phyloP scores from a whole-genome alignment of 495 filamentous ascomycete genomes.

The Xylaria castorea region DNA sequence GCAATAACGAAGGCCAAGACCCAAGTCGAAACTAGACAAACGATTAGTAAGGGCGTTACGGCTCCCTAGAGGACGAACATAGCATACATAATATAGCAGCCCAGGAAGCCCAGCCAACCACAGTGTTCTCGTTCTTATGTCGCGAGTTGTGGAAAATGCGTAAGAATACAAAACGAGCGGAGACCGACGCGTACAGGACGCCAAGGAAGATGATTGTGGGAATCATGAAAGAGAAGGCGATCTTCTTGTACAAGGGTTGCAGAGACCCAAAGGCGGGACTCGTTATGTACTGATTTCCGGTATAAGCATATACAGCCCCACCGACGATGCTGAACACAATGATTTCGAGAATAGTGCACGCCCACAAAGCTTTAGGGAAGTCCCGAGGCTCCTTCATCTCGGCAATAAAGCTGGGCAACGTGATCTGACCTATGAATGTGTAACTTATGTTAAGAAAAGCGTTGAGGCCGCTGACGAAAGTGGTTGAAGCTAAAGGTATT shows the following conservation, averaged over 20 bases:
- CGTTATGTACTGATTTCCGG: conserved; percentile 82
- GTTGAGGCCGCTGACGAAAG: conserved; percentile 77
- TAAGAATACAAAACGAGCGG: conserved; percentile 87
- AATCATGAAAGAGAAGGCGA: conserved; percentile 91
- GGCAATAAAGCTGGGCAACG: conserved; percentile 87
- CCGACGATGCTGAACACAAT: conserved; percentile 82
- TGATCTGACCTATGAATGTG: conserved; percentile 94
- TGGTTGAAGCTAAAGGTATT: conserved; percentile 71
- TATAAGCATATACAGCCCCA: conserved; percentile 77
- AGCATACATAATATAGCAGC: conserved; percentile 65
- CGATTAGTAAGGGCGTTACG: conserved; percentile 27
- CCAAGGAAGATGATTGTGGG: conserved; percentile 89
- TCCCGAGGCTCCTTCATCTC: conserved; percentile 87
- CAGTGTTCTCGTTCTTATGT: conserved; percentile 78
- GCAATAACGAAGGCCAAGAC: conserved; percentile 81
- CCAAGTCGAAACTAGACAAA: conserved; percentile 68
- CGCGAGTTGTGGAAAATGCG: conserved; percentile 76
- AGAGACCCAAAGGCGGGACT: conserved; percentile 84
- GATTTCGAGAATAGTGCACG: conserved; percentile 83
- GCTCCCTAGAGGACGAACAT: background rate
- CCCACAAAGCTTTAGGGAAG: conserved; percentile 89
- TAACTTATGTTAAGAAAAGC: conserved; percentile 90
- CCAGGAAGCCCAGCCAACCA: conserved; percentile 84
- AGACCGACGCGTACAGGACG: conserved; percentile 86
- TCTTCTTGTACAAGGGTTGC: conserved; percentile 75